phyloP scores from a whole-genome alignment of 1,284 basidiomycete species.

The Rhodofomes roseus region DNA sequence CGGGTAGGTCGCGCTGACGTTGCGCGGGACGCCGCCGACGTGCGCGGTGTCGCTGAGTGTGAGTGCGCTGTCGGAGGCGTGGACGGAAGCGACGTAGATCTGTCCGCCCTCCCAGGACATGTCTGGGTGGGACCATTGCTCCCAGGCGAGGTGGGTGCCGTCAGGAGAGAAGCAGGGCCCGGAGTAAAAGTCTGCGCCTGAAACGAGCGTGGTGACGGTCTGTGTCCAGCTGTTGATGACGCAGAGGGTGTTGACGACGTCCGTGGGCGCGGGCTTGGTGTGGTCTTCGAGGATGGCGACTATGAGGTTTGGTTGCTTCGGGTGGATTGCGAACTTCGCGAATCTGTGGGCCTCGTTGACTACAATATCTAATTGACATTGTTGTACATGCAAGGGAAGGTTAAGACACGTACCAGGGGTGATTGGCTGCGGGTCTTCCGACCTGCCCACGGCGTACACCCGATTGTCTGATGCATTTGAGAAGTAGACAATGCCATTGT shows the following conservation, averaged over 20 bases:
- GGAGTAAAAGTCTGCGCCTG: conserved; percentile 66
- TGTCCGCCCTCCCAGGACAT: conserved; percentile 80
- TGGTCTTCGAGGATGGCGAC: conserved; percentile 67
- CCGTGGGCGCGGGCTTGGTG: conserved; percentile 49
- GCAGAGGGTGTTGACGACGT: conserved; percentile 55
- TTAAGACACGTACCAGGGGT: conserved; percentile 53
- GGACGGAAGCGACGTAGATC: conserved; percentile 50
- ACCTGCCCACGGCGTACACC: conserved; percentile 39
- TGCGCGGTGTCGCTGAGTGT: conserved; percentile 30
- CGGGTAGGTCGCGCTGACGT: conserved; percentile 52
- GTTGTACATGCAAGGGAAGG: too few relatives aligned
- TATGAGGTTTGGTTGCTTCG: conserved; percentile 42
- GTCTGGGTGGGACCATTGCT: conserved; percentile 73
- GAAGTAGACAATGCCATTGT: conserved; percentile 50
- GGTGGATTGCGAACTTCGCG: conserved; percentile 51
- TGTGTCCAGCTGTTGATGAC: conserved; percentile 45
- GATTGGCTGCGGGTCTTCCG: conserved; percentile 42
- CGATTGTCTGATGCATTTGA: conserved; percentile 48
- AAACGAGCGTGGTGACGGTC: conserved; percentile 40
- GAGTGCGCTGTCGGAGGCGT: conserved; percentile 21
- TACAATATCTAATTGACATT: neutral
- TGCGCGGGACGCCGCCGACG: conserved; percentile 47
- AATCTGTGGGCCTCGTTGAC: conserved; percentile 32
- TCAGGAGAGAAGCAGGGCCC: conserved; percentile 63
- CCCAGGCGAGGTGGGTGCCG: conserved; percentile 63